Base-by-base conservation (phyloP, 306 rosid genomes). In the Arachis hypogaea region DNA sequence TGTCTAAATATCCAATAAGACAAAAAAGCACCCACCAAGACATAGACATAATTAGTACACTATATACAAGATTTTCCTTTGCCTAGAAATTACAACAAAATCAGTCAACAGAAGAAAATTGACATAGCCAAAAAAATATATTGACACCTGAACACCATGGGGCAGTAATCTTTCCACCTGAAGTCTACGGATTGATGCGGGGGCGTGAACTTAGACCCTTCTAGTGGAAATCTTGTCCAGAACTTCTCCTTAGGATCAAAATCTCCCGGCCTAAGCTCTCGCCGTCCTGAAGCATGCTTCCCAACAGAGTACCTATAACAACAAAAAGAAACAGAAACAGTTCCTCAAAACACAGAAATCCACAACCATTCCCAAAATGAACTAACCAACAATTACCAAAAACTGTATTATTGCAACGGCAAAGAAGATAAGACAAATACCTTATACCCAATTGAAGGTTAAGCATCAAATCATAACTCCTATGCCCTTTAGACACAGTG, bases 91-190 rank as follows among this genome's bases (percentile, higher is more conserved):
- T 40, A 41, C 18, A 55, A 16, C 11, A 42, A 8, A 2, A 36
- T 3, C 14, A 72, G 65, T 56, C 44, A 8, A 11, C 22, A 9
- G 7, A 60, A 41, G 3, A 28, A 68, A 45, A 10, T 8, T 43
- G 46, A 28, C 9, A 42, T 1, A 28, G 4, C 49, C 57, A 59
- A 12, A 63, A 59, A 28, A 4, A 52, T 14, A 49, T 49, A 8
- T 70, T 9, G 4, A 72, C 73, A 85, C 89, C 86, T 85, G 81
- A 85, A 85, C 43, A 85, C 89, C 72, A 82, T 41, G 0, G 89
- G 86, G 59, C 86, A 82, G 59, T 85, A 82, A 51, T 85, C 86
- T 65, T 85, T 85, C 89, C 89, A 85, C 75, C 77, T 82, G 44
- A 85, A 85, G 14, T 82, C 86, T 68, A 79, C 68, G 2, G 86